Evolutionary conservation across 140 eudicot genomes (phyloP), one percentile per base, ranked within the genome.

Genomic region (Bidens hawaiensis): DNA sequence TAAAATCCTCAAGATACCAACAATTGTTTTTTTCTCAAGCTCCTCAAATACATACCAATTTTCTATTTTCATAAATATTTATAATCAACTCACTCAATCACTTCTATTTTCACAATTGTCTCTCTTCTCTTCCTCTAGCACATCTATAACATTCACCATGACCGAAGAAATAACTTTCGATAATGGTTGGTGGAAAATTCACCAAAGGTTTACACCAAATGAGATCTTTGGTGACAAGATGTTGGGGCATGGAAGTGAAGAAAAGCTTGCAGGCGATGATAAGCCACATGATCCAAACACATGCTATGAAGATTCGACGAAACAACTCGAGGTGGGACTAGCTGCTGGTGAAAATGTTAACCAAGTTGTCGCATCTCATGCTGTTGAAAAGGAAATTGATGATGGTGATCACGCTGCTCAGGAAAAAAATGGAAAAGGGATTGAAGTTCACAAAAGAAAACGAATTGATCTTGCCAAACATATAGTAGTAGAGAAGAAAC

Each of bases 91-190:
- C 42, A n/a, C n/a, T n/a, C n/a, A n/a, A n/a, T n/a, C n/a, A n/a
- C n/a, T n/a, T n/a, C n/a, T n/a, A n/a, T n/a, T n/a, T n/a, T n/a
- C n/a, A n/a, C n/a, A n/a, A n/a, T n/a, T n/a, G n/a, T n/a, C n/a
- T n/a, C n/a, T n/a, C n/a, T n/a, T n/a, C n/a, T 34, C 42, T 34
- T 34, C 11, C n/a, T n/a, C n/a, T n/a, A n/a, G n/a, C n/a, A n/a
- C n/a, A n/a, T n/a, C n/a, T n/a, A n/a, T n/a, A n/a, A n/a, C n/a
- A n/a, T n/a, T n/a, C n/a, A n/a, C n/a, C n/a, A 62, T 76, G 73
- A 60, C 73, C 31, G 57, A 65, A 53, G 72, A 31, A 12, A 52
- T 52, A 22, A 51, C 7, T 11, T 12, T 11, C 15, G 34, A 51
- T 25, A 33, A 51, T 1, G 17, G 30, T 51, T 23, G 15, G 28